These are phyloP conservation scores for Phytophthora quininea DNA, from an alignment of 352 stramenopile genomes.

Conservation along the genomic window DNA sequence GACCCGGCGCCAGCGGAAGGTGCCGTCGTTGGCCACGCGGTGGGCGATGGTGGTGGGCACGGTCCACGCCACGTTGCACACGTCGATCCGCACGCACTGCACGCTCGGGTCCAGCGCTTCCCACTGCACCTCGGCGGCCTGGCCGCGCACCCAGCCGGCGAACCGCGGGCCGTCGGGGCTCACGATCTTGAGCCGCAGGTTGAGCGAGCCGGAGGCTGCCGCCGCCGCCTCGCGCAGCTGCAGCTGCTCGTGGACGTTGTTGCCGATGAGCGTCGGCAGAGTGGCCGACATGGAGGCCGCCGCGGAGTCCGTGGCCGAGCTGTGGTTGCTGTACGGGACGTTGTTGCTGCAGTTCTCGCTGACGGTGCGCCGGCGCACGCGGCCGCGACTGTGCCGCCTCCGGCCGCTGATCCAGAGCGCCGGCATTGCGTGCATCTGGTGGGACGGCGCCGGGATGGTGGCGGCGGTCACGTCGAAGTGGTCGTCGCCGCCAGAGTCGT, in stretches of 20 bases:
- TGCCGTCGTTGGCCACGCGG: slow-evolving; percentile 70
- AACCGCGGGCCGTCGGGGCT: slow-evolving; percentile 54
- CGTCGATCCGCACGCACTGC: slow-evolving; percentile 80
- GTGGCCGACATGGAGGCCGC: slow-evolving; percentile 27
- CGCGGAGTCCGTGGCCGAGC: slow-evolving; percentile 24
- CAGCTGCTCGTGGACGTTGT: slow-evolving; percentile 34
- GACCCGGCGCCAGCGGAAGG: slow-evolving; percentile 76
- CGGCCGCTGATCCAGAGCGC: slow-evolving; percentile 50
- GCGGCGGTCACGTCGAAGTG: slow-evolving; percentile 45
- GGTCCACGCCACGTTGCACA: slow-evolving; percentile 85
- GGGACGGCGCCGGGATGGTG: slow-evolving; percentile 46
- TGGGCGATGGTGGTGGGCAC: slow-evolving; percentile 80
- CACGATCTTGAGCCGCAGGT: slow-evolving; percentile 60
- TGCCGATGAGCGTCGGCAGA: slow-evolving; percentile 11
- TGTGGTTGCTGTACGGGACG: slow-evolving; percentile 25
- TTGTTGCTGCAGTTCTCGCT: slow-evolving; percentile 43
- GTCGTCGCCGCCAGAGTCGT: slow-evolving; percentile 44
- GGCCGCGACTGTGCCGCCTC: slow-evolving; percentile 45
- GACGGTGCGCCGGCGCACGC: slow-evolving; percentile 37
- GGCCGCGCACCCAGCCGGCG: slow-evolving; percentile 75
- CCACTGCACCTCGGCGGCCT: slow-evolving; percentile 82
- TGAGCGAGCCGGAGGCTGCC: slow-evolving; percentile 20
- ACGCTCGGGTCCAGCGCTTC: slow-evolving; percentile 75
- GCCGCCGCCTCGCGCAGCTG: slow-evolving; percentile 40
- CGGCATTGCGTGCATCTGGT: slow-evolving; percentile 44